Percentiles rank a stretch among this genome's conserved stretches.
Conservation (phyloP, 148 eudicot species). For the Arbutus unedo region DNA sequence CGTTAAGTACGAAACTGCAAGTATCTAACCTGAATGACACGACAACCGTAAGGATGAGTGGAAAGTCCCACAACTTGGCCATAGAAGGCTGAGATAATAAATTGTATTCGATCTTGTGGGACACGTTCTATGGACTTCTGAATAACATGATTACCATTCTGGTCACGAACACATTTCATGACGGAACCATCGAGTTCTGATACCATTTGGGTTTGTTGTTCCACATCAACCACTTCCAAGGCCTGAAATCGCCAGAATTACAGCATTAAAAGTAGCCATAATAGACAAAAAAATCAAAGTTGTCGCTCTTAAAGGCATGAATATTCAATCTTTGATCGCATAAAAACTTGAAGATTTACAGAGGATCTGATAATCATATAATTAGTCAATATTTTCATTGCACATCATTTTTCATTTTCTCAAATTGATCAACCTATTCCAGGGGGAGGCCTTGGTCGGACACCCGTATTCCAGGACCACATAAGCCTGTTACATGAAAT, state of each 20-base stretch:
- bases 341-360: neutral
- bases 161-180: slow-evolving; percentile 71
- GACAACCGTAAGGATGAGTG: slow-evolving; percentile 72
- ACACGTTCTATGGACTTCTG: slow-evolving; percentile 70
- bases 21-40: slow-evolving; percentile 60
- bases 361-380: neutral
- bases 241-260: slow-evolving; percentile 37
- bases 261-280: neutral
- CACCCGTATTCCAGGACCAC: too few species aligned
- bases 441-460: neutral
- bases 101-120: slow-evolving; percentile 52
- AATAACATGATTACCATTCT: slow-evolving; percentile 81
- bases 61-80: slow-evolving; percentile 64
- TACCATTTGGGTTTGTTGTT: slow-evolving; percentile 44
- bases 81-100: slow-evolving; percentile 46
- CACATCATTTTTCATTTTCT: neutral
- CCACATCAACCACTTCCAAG: slow-evolving; percentile 57
- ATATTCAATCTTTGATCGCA: neutral
- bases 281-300: neutral
- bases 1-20: neutral
- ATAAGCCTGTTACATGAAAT: neutral
- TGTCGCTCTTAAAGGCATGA: neutral
- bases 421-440: neutral
- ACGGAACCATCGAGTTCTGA: slow-evolving; percentile 59
- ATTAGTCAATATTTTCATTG: neutral